Evolutionary conservation across 768 basidiomycete genomes (phyloP).

Genomic region (Cystofilobasidium capitatum): DNA sequence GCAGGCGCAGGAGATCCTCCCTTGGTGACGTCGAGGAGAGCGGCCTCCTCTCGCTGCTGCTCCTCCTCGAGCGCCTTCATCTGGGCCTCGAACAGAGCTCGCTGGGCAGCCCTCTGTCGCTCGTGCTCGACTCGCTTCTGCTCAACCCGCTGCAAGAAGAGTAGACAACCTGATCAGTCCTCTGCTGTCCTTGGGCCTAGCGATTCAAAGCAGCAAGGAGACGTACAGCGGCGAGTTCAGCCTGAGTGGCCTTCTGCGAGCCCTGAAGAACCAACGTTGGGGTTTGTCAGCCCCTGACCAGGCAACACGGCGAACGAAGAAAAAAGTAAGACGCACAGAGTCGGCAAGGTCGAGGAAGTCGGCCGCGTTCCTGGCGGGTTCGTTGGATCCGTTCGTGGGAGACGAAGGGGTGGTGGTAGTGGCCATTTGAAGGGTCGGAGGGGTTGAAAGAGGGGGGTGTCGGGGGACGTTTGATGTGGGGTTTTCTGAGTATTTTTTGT

Average conservation of each 20-base stretch:
- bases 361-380: constrained; percentile 52
- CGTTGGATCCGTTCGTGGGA: constrained; percentile 16
- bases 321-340: constrained; percentile 53
- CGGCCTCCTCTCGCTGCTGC: constrained; percentile 59
- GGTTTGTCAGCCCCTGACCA: background rate
- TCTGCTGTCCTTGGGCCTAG: background rate
- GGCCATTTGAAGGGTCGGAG: constrained; percentile 10
- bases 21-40: constrained; percentile 49
- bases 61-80: constrained; percentile 88
- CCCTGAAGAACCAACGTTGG: background rate
- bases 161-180: constrained; percentile 12
- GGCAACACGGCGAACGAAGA: constrained; percentile 17
- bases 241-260: constrained; percentile 4
- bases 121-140: constrained; percentile 84
- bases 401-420: constrained; percentile 27
- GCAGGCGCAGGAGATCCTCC: constrained; percentile 20
- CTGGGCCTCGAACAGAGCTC: constrained; percentile 81
- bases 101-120: constrained; percentile 72
- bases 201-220: background rate
- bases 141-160: constrained; percentile 59
- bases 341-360: constrained; percentile 90
- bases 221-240: constrained; percentile 7
- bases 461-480: background rate
- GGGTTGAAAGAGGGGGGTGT: background rate
- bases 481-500: background rate